A percentile compares a stretch with the other conserved stretches of the same genome.
Evolutionary conservation across 805 yeast species (phyloP).

Genomic region (Cyberlindnera maritima): DNA sequence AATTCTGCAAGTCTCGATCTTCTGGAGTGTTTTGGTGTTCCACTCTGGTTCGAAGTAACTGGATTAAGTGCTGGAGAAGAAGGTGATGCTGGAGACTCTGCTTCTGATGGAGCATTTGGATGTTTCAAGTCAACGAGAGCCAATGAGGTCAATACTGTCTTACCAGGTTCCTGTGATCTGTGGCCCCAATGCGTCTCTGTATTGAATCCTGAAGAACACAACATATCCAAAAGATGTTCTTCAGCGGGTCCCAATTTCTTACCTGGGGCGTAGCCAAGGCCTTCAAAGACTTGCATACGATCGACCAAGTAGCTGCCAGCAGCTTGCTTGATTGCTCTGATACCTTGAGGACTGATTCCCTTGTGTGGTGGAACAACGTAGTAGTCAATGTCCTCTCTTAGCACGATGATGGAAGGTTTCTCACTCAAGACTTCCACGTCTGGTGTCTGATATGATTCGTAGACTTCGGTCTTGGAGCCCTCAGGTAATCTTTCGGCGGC

Average conservation of each 20-base stretch:
- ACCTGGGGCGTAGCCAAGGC: conserved; percentile 60
- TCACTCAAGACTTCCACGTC: conserved; percentile 67
- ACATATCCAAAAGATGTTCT: conserved; percentile 91
- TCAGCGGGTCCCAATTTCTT: conserved; percentile 82
- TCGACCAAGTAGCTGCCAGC: conserved; percentile 66
- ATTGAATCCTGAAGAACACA: conserved; percentile 82
- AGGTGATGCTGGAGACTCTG: conserved; percentile 14
- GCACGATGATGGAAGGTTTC: conserved; percentile 87
- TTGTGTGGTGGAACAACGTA: conserved; percentile 79
- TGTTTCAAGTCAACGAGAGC: conserved; percentile 61
- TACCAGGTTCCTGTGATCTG: conserved; percentile 81
- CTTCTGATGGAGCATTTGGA: conserved; percentile 25
- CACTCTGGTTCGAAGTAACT: conserved; percentile 36
- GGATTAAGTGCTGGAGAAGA: conserved; percentile 38
- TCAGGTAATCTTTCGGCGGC: conserved; percentile 60
- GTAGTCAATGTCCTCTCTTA: conserved; percentile 91
- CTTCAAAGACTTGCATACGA: conserved; percentile 68
- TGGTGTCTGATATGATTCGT: conserved; percentile 37
- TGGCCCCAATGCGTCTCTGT: conserved; percentile 78
- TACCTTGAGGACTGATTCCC: conserved; percentile 53
- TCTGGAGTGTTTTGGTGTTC: conserved; percentile 33
- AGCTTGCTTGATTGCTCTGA: conserved; percentile 64
- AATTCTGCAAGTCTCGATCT: conserved; percentile 59
- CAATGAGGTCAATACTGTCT: conserved; percentile 82
- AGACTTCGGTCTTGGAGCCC: conserved; percentile 37